A percentile compares a stretch with the other conserved stretches of the same genome.
phyloP scores from a whole-genome alignment of 2,329 filamentous ascomycete species.

The Macrophomina phaseolina region DNA sequence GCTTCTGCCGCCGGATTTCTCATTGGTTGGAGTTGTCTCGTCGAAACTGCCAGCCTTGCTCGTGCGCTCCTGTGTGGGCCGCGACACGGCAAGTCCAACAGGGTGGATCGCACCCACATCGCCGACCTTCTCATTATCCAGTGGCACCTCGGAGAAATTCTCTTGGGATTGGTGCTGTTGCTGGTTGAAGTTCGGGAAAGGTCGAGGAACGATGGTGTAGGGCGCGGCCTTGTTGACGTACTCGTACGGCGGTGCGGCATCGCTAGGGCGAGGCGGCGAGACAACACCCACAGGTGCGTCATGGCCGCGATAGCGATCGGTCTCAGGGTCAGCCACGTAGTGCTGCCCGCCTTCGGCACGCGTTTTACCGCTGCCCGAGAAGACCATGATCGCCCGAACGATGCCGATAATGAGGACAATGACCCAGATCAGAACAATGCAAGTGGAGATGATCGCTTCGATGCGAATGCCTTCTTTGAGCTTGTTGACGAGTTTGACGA shows the following conservation, averaged over 20 bases:
- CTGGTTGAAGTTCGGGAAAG: constrained; percentile 50
- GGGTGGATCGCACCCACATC: constrained; percentile 47
- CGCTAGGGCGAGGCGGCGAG: constrained; percentile 23
- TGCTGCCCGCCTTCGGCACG: constrained; percentile 64
- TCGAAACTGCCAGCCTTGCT: constrained; percentile 54
- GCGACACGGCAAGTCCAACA: constrained; percentile 49
- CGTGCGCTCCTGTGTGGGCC: constrained; percentile 50
- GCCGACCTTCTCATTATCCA: constrained; percentile 50
- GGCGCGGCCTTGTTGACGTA: constrained; percentile 53
- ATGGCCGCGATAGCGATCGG: constrained; percentile 26
- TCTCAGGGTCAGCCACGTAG: constrained; percentile 40
- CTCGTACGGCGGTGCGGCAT: constrained; percentile 50
- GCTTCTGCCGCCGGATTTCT: constrained; percentile 34
- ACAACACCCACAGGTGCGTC: constrained; percentile 21
- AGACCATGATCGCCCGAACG: constrained; percentile 66
- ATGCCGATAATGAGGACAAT: constrained; percentile 78
- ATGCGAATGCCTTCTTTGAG: constrained; percentile 72
- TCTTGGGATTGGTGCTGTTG: constrained; percentile 32
- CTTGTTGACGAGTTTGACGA: constrained; percentile 71
- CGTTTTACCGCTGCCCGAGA: constrained; percentile 64
- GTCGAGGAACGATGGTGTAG: constrained; percentile 53
- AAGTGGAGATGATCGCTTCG: constrained; percentile 80
- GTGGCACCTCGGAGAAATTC: constrained; percentile 7
- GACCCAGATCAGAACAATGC: constrained; percentile 77
- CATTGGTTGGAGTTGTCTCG: constrained; percentile 48